phyloP scores from a whole-genome alignment of 169 alveolate species.

The Cryptosporidium xiaoi region DNA sequence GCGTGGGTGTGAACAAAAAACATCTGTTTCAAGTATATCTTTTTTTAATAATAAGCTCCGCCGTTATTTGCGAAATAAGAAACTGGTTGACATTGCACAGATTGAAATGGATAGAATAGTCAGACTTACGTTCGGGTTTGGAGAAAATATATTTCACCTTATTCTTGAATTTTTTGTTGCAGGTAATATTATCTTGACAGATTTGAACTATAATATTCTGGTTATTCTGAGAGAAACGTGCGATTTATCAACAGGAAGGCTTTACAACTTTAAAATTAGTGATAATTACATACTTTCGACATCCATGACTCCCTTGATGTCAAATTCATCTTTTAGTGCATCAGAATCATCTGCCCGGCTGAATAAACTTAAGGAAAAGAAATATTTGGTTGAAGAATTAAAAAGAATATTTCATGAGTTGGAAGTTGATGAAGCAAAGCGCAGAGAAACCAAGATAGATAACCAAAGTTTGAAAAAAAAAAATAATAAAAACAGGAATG shows the following conservation, averaged over 20 bases:
- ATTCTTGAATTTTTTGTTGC: conserved; percentile 91
- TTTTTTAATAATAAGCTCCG: conserved; percentile 86
- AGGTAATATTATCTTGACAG: conserved; percentile 94
- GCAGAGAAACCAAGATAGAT: not conserved
- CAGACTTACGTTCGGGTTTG: conserved; percentile 91
- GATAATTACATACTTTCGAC: conserved; percentile 13
- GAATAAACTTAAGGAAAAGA: not conserved
- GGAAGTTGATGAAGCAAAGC: not conserved
- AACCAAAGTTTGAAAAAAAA: not conserved
- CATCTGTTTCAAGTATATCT: conserved; percentile 79
- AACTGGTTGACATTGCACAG: conserved; percentile 82
- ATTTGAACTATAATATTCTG: conserved; percentile 86
- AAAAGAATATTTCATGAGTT: conserved; percentile 27
- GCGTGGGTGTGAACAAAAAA: conserved; percentile 75
- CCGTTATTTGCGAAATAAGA: conserved; percentile 83
- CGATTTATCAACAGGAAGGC: conserved; percentile 46
- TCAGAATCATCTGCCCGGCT: not conserved
- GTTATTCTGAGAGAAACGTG: conserved; percentile 80
- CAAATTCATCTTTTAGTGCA: not conserved
- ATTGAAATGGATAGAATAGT: conserved; percentile 93
- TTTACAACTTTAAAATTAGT: conserved; percentile 23
- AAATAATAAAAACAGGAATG: conserved; percentile 14
- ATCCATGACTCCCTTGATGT: not conserved
- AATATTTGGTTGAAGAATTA: conserved; percentile 38
- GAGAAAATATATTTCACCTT: conserved; percentile 90